Base-by-base conservation (phyloP, 306 rosid genomes). In the Dalbergia cochinchinensis region DNA sequence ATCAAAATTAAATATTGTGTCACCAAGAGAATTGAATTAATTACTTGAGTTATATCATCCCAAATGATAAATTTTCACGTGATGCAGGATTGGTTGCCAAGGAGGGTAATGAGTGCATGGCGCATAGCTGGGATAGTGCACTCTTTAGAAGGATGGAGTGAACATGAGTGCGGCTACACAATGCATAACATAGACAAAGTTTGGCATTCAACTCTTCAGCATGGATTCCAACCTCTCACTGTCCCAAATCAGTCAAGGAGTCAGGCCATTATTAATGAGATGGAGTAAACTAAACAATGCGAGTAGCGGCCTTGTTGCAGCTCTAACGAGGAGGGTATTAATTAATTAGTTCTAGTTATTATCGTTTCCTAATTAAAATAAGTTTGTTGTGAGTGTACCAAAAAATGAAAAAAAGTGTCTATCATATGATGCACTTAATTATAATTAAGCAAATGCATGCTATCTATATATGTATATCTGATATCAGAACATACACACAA, bases 101-200 rank as follows among this genome's bases (percentile, higher is more conserved):
- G 97, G 63, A 87, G 88, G 78, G 94, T 86, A 45, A 94, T 94
- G 97, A 94, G 95, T 74, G 97, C 90, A n/a, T 88, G 97, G 88
- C 88, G 97, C 15, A 71, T 90, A 42, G 97, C 89, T 0, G 97
- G 94, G 0, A 84, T 90, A 51, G 74, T 94, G 39, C 94, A 95
- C 47, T 88, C 83, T 4, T 61, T 90, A 16, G 96, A 92, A 84
- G 92, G 86, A 6, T 90, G 94, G 97, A 86, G 41, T 8, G 91
- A 84, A 53, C 88, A 95, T 41, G 95, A 92, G 37, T 90, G 94
- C 3, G 95, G 94, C 1, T 19, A 81, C 45, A 55, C 72, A 19
- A 83, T 88, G 86, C 73, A 78, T 0, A 71, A 88, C 65, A 33
- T 86, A 14, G 88, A 92, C 57, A 72, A 79, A 47, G 91, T 91